A percentile compares a stretch with the other conserved stretches of the same genome.
These are phyloP conservation scores for Mortierella sp. DNA, from an alignment of 371 early-diverging fungal species.

Conservation along the genomic window DNA sequence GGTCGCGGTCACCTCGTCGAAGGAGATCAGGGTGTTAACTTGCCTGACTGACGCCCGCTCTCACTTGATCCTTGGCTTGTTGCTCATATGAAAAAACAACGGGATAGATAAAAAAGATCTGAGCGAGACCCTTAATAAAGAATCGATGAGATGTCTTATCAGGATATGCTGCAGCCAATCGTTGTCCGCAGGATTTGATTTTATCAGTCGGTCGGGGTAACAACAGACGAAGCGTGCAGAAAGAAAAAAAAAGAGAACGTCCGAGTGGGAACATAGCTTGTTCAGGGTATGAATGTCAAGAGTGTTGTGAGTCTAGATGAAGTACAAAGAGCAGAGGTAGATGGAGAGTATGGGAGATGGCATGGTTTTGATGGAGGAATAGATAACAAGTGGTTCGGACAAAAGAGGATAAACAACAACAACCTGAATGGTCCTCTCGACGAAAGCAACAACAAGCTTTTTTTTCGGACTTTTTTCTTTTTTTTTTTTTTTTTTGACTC, in stretches of 20 bases:
- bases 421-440: too few species aligned
- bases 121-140: slow-evolving; percentile 2
- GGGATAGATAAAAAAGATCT: slow-evolving; percentile 6
- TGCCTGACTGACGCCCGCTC: neutral
- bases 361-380: too few species aligned
- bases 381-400: neutral
- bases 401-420: neutral
- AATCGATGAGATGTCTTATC: slow-evolving; percentile 1
- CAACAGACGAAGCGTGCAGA: neutral
- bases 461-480: slow-evolving; percentile 1
- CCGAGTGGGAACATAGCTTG: neutral
- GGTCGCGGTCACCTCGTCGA: neutral
- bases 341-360: too few species aligned
- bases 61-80: slow-evolving; percentile 7
- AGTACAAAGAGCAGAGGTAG: too few species aligned
- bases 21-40: slow-evolving; percentile 6
- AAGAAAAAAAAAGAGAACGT: neutral
- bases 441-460: neutral
- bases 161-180: slow-evolving; percentile 6
- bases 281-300: too few species aligned
- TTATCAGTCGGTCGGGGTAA: too few species aligned
- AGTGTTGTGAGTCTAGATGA: neutral
- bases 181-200: neutral
- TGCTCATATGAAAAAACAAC: slow-evolving; percentile 8
- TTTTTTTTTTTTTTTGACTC: neutral